These are phyloP conservation scores for Pseudodiploospora longispora DNA, from an alignment of 2,329 filamentous ascomycete genomes.

Conservation along the genomic window DNA sequence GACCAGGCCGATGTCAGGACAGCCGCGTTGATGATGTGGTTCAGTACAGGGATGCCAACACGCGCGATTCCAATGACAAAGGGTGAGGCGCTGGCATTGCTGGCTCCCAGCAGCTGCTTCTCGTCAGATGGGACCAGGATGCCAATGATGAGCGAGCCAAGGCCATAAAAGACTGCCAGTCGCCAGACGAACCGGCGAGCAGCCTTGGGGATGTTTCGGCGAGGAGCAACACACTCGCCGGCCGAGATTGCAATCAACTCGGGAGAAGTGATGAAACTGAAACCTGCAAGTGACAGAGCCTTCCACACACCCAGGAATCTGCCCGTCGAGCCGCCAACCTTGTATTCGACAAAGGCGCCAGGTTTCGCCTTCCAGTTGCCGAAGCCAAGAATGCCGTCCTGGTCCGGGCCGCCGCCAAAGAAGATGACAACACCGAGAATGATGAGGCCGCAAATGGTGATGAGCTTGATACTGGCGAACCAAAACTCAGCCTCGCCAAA, in stretches of 20 bases:
- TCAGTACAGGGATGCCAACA: conserved; percentile 54
- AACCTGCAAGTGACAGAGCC: conserved; percentile 45
- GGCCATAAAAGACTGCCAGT: conserved; percentile 54
- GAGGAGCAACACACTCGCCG: conserved; percentile 56
- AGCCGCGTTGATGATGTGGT: conserved; percentile 60
- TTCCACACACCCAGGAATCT: conserved; percentile 53
- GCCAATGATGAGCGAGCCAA: conserved; percentile 54
- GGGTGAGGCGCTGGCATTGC: conserved; percentile 51
- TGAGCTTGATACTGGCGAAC: conserved; percentile 53
- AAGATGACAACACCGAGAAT: conserved; percentile 48
- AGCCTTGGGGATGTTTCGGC: conserved; percentile 58
- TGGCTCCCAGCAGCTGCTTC: conserved; percentile 46
- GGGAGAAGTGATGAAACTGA: conserved; percentile 54
- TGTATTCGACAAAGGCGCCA: conserved; percentile 40
- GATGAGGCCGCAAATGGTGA: conserved; percentile 50
- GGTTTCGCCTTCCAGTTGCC: conserved; percentile 27
- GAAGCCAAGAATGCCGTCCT: conserved; percentile 38
- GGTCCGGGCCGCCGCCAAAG: conserved; percentile 45
- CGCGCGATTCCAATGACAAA: conserved; percentile 61
- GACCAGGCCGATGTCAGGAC: conserved; percentile 60
- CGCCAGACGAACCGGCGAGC: conserved; percentile 54
- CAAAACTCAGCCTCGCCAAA: conserved; percentile 57
- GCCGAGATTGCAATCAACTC: conserved; percentile 58
- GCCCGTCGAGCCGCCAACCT: conserved; percentile 37
- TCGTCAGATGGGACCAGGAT: conserved; percentile 60